Conservation (phyloP, 2,329 filamentous ascomycete species). For the Venturia asperata region DNA sequence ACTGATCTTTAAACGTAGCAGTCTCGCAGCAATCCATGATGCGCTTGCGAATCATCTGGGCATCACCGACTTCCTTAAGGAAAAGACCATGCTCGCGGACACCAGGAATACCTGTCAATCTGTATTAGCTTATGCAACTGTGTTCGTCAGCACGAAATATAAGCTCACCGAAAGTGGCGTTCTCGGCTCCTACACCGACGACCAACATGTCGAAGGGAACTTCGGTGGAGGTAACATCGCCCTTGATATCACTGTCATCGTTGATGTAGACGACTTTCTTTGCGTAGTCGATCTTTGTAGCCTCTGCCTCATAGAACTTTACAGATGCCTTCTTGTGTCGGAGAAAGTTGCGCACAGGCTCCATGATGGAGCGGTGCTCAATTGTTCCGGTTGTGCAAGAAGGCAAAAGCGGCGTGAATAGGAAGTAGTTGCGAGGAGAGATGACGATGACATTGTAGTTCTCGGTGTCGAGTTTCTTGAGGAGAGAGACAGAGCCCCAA, state of each 20-base stretch:
- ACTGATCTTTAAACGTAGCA: conserved; percentile 95
- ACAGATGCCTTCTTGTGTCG: conserved; percentile 89
- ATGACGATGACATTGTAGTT: conserved; percentile 99
- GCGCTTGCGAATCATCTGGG: conserved; percentile 91
- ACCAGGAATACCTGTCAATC: conserved; percentile 64
- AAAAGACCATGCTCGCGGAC: conserved; percentile 95
- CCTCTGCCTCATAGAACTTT: conserved; percentile 97
- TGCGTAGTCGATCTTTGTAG: conserved; percentile 88
- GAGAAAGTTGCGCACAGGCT: conserved; percentile 92
- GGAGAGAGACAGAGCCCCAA: conserved; percentile 90
- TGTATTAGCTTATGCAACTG: not conserved
- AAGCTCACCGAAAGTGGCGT: conserved; percentile 79
- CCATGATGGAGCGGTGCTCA: conserved; percentile 99
- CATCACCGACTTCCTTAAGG: conserved; percentile 95
- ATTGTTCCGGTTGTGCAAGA: conserved; percentile 97
- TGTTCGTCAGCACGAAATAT: not conserved
- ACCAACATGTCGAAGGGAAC: conserved; percentile 98
- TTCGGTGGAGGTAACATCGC: conserved; percentile 71
- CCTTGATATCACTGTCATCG: conserved; percentile 90
- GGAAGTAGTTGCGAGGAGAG: conserved; percentile 98
- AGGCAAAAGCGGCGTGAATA: conserved; percentile 94
- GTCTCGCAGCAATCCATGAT: conserved; percentile 99
- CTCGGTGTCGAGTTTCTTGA: conserved; percentile 97
- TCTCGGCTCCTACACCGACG: conserved; percentile 93
- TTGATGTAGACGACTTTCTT: conserved; percentile 82